These are phyloP conservation scores for Podospora sp. DNA, from an alignment of 495 filamentous ascomycete species.

Conservation along the genomic window DNA sequence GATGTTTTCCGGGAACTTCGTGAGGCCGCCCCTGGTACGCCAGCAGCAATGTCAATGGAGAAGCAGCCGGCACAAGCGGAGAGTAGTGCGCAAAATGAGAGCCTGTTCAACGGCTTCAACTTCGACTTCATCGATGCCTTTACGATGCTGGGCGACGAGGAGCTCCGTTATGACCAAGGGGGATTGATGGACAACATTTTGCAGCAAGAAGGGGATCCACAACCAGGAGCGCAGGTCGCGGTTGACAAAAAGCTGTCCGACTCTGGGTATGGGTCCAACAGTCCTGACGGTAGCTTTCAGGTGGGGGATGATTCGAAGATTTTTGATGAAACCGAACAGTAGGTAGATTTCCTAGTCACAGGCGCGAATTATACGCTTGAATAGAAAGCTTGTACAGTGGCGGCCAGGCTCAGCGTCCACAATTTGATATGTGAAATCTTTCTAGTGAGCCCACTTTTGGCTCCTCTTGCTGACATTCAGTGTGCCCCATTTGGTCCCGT, in stretches of 20 bases:
- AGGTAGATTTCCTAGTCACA: no score
- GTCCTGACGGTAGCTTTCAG: constrained; percentile 1
- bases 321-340: background rate
- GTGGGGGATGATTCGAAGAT: background rate
- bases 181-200: background rate
- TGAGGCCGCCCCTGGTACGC: background rate
- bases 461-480: no score
- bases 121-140: background rate
- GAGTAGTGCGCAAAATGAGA: background rate
- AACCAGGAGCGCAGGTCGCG: background rate
- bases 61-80: background rate
- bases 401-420: constrained; percentile 1
- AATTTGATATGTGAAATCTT: background rate
- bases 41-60: background rate
- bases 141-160: constrained; percentile 5
- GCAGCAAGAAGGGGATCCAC: background rate
- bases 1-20: constrained; percentile 4
- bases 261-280: constrained; percentile 5
- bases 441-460: no score
- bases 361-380: no score
- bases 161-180: constrained; percentile 4
- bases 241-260: background rate
- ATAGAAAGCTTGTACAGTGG: constrained; percentile 5
- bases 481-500: no score
- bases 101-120: background rate